Evolutionary conservation across 2,329 filamentous ascomycete genomes (phyloP), one percentile per base, ranked within the genome.

Genomic region (Sodiomyces alkalinus): DNA sequence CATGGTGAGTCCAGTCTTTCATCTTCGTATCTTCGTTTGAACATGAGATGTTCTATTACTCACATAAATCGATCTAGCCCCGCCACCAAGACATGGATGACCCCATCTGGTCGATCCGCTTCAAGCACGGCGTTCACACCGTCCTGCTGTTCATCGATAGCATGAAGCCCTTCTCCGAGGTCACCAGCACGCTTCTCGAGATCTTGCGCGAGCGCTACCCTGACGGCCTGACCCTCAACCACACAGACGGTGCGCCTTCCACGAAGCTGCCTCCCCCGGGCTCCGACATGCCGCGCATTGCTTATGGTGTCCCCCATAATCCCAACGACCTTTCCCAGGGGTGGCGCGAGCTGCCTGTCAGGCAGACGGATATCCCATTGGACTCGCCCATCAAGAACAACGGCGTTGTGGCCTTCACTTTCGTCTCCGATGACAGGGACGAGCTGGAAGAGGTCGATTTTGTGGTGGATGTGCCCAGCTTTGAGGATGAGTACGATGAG

Each of bases 71-170:
- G n/a, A n/a, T n/a, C n/a, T n/a, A n/a, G 17, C 23, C 23, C 23
- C 22, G 5, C n/a, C 4, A 25, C 14, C 17, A 14, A 7, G 5
- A 29, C 19, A 39, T 55, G 13, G 51, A 56, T 34, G 61, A 70
- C 24, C 53, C 61, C n/a, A 57, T 65, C 39, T 60, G 69, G 41
- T 80, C 77, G 7, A 55, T 86, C 31, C 66, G 74, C 34, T 73
- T 86, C 55, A 83, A 82, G 50, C 66, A 79, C 47, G 73, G 77
- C 44, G 69, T 71, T 33, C 68, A 74, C 41, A 85, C 77, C 4
- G 60, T 83, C 38, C 69, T 80, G 41, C 59, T 85, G 33, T 74
- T 79, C 36, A 62, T 77, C 25, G 63, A 71, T 21, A 55, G 71
- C 5, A 53, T 64, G 10, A 62, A 64, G 21, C 51, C 70, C 8